Evolutionary conservation across 768 basidiomycete species (phyloP).

Genomic region (Amanita inopinata): DNA sequence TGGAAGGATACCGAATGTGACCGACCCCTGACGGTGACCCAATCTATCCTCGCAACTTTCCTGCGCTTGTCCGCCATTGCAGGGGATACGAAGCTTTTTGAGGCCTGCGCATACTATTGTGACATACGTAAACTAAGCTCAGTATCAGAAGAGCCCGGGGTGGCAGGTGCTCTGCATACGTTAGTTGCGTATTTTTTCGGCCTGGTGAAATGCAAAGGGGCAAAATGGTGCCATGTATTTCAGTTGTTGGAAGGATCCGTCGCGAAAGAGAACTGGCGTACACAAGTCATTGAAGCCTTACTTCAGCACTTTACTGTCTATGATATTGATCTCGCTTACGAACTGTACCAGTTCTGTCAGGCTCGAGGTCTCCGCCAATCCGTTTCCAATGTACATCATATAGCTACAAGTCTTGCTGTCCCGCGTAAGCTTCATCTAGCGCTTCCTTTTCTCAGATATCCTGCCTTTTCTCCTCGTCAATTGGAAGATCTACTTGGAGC

Average conservation of each 20-base stretch:
- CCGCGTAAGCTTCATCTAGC: constrained; percentile 21
- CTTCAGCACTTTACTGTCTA: constrained; percentile 15
- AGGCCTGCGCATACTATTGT: constrained; percentile 26
- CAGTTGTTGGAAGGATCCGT: constrained; percentile 18
- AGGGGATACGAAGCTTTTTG: constrained; percentile 25
- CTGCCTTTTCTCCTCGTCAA: constrained; percentile 20
- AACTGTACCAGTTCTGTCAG: constrained; percentile 24
- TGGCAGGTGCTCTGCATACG: constrained; percentile 22
- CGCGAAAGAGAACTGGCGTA: constrained; percentile 16
- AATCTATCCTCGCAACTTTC: constrained; percentile 32
- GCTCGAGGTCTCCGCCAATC: constrained; percentile 17
- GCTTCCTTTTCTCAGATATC: constrained; percentile 24
- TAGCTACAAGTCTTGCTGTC: constrained; percentile 25
- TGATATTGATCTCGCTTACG: constrained; percentile 22
- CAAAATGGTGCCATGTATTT: constrained; percentile 21
- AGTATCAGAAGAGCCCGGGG: constrained; percentile 10
- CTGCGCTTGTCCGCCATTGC: constrained; percentile 33
- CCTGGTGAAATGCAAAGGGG: constrained; percentile 19
- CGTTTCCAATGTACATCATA: constrained; percentile 13
- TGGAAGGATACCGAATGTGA: constrained; percentile 23
- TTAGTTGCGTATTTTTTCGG: constrained; percentile 26
- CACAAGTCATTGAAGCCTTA: constrained; percentile 18
- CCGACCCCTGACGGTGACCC: constrained; percentile 20
- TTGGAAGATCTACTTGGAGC: constrained; percentile 27
- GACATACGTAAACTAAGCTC: constrained; percentile 14